Evolutionary conservation across 495 filamentous ascomycete species (phyloP).

Genomic region (Letharia columbiana): DNA sequence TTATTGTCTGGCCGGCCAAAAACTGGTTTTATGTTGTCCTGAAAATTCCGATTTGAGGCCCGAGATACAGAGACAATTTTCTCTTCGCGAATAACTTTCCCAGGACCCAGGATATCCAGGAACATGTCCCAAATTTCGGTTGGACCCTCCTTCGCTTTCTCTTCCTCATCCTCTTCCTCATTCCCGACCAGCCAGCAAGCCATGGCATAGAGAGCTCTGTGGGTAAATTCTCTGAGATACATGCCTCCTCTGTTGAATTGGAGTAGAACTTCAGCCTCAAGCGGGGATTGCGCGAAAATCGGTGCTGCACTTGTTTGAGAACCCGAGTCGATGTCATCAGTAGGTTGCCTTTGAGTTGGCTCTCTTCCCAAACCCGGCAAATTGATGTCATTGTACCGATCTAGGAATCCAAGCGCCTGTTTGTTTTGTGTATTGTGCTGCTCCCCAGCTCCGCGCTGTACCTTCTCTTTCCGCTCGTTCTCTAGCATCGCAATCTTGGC

Average conservation of each 20-base stretch:
- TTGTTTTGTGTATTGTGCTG: neutral
- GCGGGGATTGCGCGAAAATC: neutral
- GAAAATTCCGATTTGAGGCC: neutral
- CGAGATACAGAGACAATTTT: neutral
- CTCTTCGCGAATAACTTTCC: neutral
- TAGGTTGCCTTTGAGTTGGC: neutral
- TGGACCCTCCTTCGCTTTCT: neutral
- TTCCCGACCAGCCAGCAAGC: slow-evolving; percentile 3
- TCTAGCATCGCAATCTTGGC: neutral
- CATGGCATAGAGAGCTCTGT: neutral
- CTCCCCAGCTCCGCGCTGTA: neutral
- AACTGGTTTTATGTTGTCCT: neutral
- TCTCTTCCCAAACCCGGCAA: neutral
- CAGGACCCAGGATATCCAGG: neutral
- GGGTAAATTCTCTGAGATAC: slow-evolving; percentile 9
- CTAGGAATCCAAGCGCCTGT: neutral
- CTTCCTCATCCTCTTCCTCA: neutral
- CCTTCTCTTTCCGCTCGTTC: neutral
- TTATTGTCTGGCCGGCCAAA: neutral
- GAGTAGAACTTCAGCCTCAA: slow-evolving; percentile 2
- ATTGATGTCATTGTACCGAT: neutral
- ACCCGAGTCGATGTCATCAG: neutral
- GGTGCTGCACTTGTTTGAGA: neutral
- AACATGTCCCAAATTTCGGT: neutral
- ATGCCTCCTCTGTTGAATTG: slow-evolving; percentile 11